Conservation (phyloP, 2,329 filamentous ascomycete genomes). For the Fusarium abutilonis region DNA sequence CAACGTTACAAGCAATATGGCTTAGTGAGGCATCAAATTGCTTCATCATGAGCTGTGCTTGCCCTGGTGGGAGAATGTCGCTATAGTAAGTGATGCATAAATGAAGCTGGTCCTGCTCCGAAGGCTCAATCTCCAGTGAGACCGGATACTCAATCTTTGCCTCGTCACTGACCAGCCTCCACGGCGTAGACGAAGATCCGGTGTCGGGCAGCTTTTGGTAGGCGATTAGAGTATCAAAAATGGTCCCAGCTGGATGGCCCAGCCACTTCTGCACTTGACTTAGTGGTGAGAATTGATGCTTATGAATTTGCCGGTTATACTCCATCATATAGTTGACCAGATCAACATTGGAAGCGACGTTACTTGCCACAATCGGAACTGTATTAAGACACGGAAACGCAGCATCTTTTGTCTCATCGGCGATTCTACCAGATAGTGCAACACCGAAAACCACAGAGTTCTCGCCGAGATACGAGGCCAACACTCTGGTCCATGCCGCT, state of each 20-base stretch:
- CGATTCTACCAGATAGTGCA: conserved; percentile 79
- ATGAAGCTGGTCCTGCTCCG: conserved; percentile 56
- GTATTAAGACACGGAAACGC: conserved; percentile 86
- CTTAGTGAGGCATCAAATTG: conserved; percentile 78
- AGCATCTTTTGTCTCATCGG: conserved; percentile 65
- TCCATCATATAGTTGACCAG: conserved; percentile 72
- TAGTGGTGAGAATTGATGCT: conserved; percentile 77
- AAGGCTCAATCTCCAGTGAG: conserved; percentile 80
- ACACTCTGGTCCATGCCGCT: conserved; percentile 78
- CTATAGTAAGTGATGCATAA: conserved; percentile 74
- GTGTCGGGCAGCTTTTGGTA: conserved; percentile 71
- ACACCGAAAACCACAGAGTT: conserved; percentile 78
- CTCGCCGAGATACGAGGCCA: conserved; percentile 82
- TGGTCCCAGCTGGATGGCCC: conserved; percentile 67
- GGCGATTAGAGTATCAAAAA: conserved; percentile 88
- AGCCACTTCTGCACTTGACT: conserved; percentile 77
- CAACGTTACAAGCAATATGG: conserved; percentile 63
- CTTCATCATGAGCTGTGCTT: conserved; percentile 71
- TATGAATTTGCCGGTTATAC: conserved; percentile 71
- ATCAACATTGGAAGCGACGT: conserved; percentile 62
- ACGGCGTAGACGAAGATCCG: conserved; percentile 52
- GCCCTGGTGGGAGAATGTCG: conserved; percentile 72
- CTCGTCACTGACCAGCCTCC: conserved; percentile 71
- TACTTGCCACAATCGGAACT: conserved; percentile 73
- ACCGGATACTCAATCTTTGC: conserved; percentile 80